Percentiles rank a stretch among this genome's conserved stretches.
Evolutionary conservation across 306 rosid genomes (phyloP).

Genomic region (Dryas octopetala): DNA sequence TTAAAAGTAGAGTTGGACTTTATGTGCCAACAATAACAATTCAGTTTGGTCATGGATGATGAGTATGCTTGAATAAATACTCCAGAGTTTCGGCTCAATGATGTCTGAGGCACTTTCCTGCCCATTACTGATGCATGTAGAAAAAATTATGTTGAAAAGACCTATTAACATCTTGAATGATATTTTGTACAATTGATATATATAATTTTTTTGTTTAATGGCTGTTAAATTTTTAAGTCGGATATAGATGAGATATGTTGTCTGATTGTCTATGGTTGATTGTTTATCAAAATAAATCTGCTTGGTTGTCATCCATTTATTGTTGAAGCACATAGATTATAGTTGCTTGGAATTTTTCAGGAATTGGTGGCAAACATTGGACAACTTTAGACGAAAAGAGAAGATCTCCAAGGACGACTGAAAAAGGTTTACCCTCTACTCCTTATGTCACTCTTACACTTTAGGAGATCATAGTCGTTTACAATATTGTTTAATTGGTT

Average conservation of each 20-base stretch:
- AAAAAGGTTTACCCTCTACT: conserved; percentile 51
- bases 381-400: conserved; percentile 67
- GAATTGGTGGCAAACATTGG: conserved; percentile 62
- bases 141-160: background rate
- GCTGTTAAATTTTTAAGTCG: background rate
- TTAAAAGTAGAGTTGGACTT: too few species aligned
- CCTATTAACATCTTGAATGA: background rate
- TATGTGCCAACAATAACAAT: too few species aligned
- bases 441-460: background rate
- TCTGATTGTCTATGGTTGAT: background rate
- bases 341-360: conserved; percentile 47
- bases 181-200: background rate
- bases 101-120: background rate
- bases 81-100: background rate
- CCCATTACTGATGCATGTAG: background rate
- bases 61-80: background rate
- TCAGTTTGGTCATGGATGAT: too few species aligned
- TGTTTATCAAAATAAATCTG: background rate
- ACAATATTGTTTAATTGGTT: background rate
- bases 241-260: background rate
- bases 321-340: conserved; percentile 7
- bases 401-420: conserved; percentile 67
- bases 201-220: background rate
- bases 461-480: background rate
- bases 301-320: conserved; percentile 8